Percentiles rank a stretch among this genome's conserved stretches.
phyloP scores from a whole-genome alignment of 164 flowering plant genomes.

The Akebia trifoliata region DNA sequence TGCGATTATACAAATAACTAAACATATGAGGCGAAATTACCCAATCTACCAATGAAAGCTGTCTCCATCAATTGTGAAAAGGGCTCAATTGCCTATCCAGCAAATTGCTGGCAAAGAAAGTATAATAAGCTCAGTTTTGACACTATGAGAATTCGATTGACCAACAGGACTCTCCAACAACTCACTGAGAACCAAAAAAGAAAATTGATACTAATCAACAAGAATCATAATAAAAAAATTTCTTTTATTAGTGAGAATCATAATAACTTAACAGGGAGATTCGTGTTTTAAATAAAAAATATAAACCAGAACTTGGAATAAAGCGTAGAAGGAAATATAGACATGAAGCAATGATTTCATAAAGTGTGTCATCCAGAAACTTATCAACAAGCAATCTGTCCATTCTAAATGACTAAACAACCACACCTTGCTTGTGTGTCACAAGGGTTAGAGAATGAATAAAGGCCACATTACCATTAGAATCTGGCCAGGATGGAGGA shows the following conservation, averaged over 20 bases:
- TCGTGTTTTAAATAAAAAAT: not conserved
- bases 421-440: too few species aligned
- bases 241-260: too few species aligned
- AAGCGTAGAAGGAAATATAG: not conserved
- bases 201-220: not conserved
- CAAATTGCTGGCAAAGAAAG: constrained; percentile 80
- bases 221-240: constrained; percentile 2
- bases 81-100: constrained; percentile 86
- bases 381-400: too few species aligned
- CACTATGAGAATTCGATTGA: constrained; percentile 27
- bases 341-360: not conserved
- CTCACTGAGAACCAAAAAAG: constrained; percentile 29
- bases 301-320: not conserved
- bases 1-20: too few species aligned
- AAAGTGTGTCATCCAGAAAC: not conserved
- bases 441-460: too few species aligned
- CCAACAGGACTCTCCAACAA: constrained; percentile 11
- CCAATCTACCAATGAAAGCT: constrained; percentile 82
- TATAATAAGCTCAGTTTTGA: constrained; percentile 50
- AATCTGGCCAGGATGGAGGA: too few species aligned
- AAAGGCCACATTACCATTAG: too few species aligned
- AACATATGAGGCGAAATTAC: constrained; percentile 35
- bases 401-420: too few species aligned
- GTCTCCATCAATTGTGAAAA: constrained; percentile 84
- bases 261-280: not conserved